Percentiles rank a stretch among this genome's conserved stretches.
Evolutionary conservation across 106 monocot species (phyloP).

Genomic region (Dendrobium chrysotoxum): DNA sequence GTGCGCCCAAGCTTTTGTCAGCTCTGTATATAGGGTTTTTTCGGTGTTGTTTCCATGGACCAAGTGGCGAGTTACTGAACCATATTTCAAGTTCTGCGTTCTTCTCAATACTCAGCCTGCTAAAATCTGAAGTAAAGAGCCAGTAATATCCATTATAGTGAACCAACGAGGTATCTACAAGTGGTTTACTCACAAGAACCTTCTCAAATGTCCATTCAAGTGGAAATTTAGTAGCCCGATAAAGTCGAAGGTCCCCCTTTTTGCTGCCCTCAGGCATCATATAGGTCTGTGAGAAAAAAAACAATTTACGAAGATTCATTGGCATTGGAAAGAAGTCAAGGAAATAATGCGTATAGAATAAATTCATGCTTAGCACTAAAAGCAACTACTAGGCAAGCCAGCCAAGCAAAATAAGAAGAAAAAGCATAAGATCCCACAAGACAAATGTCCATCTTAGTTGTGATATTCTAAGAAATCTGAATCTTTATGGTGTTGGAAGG

Average conservation of each 20-base stretch:
- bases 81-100: slow-evolving; percentile 65
- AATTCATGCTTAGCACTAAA: no score
- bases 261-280: slow-evolving; percentile 62
- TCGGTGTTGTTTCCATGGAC: slow-evolving; percentile 44
- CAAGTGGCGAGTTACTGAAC: slow-evolving; percentile 45
- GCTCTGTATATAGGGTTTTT: slow-evolving; percentile 45
- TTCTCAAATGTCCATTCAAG: slow-evolving; percentile 52
- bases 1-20: slow-evolving; percentile 43
- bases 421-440: no score
- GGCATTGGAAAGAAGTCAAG: background rate
- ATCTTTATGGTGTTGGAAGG: no score
- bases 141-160: slow-evolving; percentile 35
- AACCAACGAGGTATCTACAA: slow-evolving; percentile 43
- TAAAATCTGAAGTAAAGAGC: slow-evolving; percentile 61
- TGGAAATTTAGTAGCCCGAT: slow-evolving; percentile 45
- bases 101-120: slow-evolving; percentile 29
- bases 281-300: slow-evolving; percentile 27
- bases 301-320: background rate
- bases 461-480: no score
- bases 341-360: no score
- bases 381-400: no score
- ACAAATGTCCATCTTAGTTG: no score
- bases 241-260: slow-evolving; percentile 46
- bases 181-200: slow-evolving; percentile 40
- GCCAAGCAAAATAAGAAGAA: no score